Conservation (phyloP, 768 basidiomycete species). For the Tulasnella sp. region DNA sequence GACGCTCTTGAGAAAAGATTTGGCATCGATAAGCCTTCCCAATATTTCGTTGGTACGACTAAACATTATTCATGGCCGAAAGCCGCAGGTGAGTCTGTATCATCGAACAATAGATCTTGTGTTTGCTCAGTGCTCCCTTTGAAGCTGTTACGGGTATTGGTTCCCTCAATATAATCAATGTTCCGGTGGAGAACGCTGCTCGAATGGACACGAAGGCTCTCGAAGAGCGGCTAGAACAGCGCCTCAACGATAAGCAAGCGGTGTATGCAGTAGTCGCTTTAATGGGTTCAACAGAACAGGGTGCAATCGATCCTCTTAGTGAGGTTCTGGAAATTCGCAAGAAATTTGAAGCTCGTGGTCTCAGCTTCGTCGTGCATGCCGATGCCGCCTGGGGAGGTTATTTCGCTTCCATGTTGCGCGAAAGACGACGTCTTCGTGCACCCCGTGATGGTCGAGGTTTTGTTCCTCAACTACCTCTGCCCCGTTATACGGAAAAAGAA, state of each 20-base stretch:
- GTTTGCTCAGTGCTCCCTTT: not conserved
- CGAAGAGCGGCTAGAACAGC: constrained; percentile 12
- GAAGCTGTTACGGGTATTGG: constrained; percentile 35
- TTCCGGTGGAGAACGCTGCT: constrained; percentile 29
- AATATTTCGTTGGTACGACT: constrained; percentile 3
- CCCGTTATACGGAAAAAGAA: constrained; percentile 23
- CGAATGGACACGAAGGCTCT: constrained; percentile 18
- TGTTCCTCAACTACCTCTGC: constrained; percentile 26
- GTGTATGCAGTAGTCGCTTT: constrained; percentile 34
- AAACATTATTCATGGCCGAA: constrained; percentile 34
- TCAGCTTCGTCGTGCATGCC: constrained; percentile 32
- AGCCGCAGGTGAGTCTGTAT: constrained; percentile 25
- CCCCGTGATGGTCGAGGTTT: constrained; percentile 15
- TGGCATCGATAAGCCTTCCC: not conserved
- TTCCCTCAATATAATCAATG: constrained; percentile 27
- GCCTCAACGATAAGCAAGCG: constrained; percentile 25
- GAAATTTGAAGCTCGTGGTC: constrained; percentile 13
- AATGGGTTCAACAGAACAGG: constrained; percentile 36
- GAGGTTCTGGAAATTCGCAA: constrained; percentile 28
- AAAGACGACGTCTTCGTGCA: not conserved
- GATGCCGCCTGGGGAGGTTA: constrained; percentile 40
- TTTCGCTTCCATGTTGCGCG: constrained; percentile 23
- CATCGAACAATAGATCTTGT: not conserved
- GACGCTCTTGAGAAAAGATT: not conserved
- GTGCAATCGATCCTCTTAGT: constrained; percentile 32